phyloP scores from a whole-genome alignment of 768 basidiomycete genomes.

The Tulasnella sp. region DNA sequence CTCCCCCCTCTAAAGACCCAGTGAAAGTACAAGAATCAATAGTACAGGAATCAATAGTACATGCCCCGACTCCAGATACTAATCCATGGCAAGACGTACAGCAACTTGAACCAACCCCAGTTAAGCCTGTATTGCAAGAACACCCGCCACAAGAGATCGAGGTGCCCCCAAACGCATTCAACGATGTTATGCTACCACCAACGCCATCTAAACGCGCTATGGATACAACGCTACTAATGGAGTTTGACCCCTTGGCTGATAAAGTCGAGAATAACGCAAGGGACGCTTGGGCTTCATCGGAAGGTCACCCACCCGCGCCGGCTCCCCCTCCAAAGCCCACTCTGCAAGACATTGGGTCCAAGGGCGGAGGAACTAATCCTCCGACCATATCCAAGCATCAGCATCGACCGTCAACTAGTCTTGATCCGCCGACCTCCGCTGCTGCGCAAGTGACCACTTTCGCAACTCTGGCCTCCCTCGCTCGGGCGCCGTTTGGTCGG shows the following conservation, averaged over 20 bases:
- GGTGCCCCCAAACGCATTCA: slow-evolving; percentile 9
- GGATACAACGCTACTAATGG: slow-evolving; percentile 49
- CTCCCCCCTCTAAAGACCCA: background rate
- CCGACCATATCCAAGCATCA: background rate
- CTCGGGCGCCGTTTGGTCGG: slow-evolving; percentile 27
- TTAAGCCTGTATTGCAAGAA: background rate
- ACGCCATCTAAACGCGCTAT: slow-evolving; percentile 3
- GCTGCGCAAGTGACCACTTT: slow-evolving; percentile 22
- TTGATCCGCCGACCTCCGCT: slow-evolving; percentile 30
- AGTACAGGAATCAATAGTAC: background rate
- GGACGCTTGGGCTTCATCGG: slow-evolving; percentile 65
- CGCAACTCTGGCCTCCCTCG: slow-evolving; percentile 16
- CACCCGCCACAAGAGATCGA: background rate
- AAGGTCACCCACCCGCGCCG: slow-evolving; percentile 61
- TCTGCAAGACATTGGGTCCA: slow-evolving; percentile 16
- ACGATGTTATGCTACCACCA: slow-evolving; percentile 19
- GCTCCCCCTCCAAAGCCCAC: slow-evolving; percentile 29
- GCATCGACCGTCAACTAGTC: slow-evolving; percentile 25
- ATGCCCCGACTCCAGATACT: background rate
- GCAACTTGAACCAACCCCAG: background rate
- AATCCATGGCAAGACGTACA: slow-evolving; percentile 26
- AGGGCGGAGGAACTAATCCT: slow-evolving; percentile 4
- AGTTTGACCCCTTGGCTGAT: slow-evolving; percentile 70
- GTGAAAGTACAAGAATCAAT: background rate
- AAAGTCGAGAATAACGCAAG: slow-evolving; percentile 62